Evolutionary conservation across 768 basidiomycete genomes (phyloP), one percentile per base, ranked within the genome.

Genomic region (Suillus decipiens): DNA sequence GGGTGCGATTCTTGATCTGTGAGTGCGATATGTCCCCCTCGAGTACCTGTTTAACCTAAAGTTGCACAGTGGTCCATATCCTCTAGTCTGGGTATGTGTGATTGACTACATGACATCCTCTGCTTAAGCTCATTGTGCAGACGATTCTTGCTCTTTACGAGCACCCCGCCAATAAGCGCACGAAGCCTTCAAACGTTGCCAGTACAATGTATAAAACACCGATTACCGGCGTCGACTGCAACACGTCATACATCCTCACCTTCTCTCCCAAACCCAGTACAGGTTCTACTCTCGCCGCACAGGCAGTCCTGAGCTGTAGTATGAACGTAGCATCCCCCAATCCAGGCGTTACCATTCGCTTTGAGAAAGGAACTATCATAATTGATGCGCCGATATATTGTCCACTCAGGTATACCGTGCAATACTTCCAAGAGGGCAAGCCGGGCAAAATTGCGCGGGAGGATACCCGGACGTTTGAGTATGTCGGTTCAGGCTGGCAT

Each of bases 1-100:
- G 33, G 84, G 83, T 3, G 81, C 79, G 9, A 68, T 85, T 7
- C 76, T 85, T 17, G 84, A 84, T 66, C 76, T 85, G 79, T 82
- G 63, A 66, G 60, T 61, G 31, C n/a, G 14, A 41, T 55, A 11
- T 19, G 6, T 61, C 22, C 31, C 22, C 34, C 4, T 79, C 68
- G 12, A 41, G 10, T 31, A 11, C 53, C 33, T 42, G 37, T 61
- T 53, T 51, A 37, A 14, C 33, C 45, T 15, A 15, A 14, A 55
- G 60, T 33, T 36, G 1, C 36, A 33, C 63, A 80, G 78, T 3
- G 80, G 81, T 8, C 80, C 82, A 1, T 83, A 83, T 64, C 82
- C 81, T 3, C 72, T 81, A 67, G 76, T 81, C 51, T 80, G 80
- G 80, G 76, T 77, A 63, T 60, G 77, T 64, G 5, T 1, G 19